These are phyloP conservation scores for Cyberlindnera saturnus DNA, from an alignment of 805 yeast species.

Conservation along the genomic window DNA sequence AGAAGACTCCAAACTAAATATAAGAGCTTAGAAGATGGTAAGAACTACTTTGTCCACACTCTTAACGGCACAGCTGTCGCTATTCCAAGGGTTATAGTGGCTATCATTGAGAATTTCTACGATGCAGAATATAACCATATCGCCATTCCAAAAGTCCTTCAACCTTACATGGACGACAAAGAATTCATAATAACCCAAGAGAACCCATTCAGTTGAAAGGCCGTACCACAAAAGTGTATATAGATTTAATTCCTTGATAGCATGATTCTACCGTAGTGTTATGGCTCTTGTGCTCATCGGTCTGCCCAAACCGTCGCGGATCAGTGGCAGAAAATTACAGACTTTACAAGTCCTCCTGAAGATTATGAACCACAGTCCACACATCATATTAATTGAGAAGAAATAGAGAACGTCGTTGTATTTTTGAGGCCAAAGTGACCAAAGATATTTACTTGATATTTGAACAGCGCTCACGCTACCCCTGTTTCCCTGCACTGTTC, in stretches of 20 bases:
- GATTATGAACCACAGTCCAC: no score
- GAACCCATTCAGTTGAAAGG: constrained; percentile 1
- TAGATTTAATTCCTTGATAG: neutral
- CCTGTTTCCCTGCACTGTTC: no score
- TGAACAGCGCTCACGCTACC: no score
- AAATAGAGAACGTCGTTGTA: no score
- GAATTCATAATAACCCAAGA: constrained; percentile 13
- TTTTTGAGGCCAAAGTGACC: no score
- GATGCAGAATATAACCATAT: constrained; percentile 50
- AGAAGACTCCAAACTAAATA: constrained; percentile 71
- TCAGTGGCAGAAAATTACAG: no score
- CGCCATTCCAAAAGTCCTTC: constrained; percentile 59
- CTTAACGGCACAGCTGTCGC: constrained; percentile 96
- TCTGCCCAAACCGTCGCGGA: no score
- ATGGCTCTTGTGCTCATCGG: no score
- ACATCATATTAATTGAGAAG: no score
- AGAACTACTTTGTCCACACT: constrained; percentile 59
- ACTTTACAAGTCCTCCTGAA: no score
- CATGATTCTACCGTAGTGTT: neutral
- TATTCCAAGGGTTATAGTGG: constrained; percentile 83
- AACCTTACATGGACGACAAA: constrained; percentile 65
- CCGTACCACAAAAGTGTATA: neutral
- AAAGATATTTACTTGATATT: no score
- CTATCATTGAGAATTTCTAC: constrained; percentile 82
- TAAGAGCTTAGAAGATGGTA: constrained; percentile 28